phyloP scores from a whole-genome alignment of 2,329 filamentous ascomycete species.

The Aspergillus awamori region DNA sequence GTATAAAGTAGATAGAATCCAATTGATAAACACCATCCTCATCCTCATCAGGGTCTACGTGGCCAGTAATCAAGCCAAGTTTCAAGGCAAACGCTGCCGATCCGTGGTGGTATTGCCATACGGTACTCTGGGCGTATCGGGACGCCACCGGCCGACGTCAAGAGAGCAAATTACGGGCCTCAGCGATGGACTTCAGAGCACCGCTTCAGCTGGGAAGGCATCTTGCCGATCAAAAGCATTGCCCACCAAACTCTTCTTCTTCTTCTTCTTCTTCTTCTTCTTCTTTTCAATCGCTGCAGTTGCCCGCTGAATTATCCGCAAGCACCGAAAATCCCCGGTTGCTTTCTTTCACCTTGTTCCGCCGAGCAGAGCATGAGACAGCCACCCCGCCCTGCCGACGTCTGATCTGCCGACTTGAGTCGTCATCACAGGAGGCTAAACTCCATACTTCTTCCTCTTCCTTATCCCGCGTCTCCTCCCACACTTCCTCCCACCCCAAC shows the following conservation, averaged over 20 bases:
- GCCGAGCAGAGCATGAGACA: conserved; percentile 2
- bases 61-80: neutral
- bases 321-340: conserved; percentile 1
- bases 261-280: neutral
- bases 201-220: neutral
- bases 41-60: neutral
- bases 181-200: neutral
- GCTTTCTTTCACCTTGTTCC: neutral
- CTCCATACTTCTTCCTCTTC: conserved; percentile 12
- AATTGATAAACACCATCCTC: neutral
- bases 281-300: conserved; percentile 3
- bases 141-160: conserved; percentile 9
- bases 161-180: neutral
- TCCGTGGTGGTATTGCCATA: neutral
- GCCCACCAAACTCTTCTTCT: neutral
- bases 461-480: conserved; percentile 7
- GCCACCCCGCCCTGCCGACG: conserved; percentile 4
- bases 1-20: neutral
- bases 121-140: conserved; percentile 1
- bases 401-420: conserved; percentile 8
- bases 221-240: conserved; percentile 7
- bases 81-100: neutral
- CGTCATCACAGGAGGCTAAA: conserved; percentile 11
- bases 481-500: neutral
- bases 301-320: neutral